These are phyloP conservation scores for Ceratorhiza oryzae-sativae DNA, from an alignment of 1,284 basidiomycete species.

Conservation along the genomic window DNA sequence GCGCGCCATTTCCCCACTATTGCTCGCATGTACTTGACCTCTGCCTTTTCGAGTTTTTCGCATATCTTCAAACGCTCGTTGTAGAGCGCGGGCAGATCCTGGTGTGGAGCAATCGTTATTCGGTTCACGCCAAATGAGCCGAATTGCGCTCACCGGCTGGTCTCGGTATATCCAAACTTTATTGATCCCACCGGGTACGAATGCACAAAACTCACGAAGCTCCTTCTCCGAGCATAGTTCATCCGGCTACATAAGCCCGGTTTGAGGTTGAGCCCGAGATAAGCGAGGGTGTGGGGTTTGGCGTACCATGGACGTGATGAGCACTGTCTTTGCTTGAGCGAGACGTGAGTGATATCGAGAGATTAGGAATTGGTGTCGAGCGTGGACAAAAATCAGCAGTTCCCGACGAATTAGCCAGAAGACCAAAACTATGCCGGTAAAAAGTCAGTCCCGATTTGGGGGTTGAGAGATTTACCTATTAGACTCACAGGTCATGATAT, in stretches of 20 bases:
- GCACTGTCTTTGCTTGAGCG: conserved; percentile 86
- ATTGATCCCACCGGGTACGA: conserved; percentile 84
- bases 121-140: conserved; percentile 44
- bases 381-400: conserved; percentile 79
- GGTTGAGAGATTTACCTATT: background rate
- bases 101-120: conserved; percentile 63
- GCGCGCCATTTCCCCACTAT: conserved; percentile 71
- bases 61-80: conserved; percentile 78
- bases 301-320: conserved; percentile 65
- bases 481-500: conserved; percentile 74
- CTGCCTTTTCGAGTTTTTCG: conserved; percentile 84
- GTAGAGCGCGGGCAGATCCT: conserved; percentile 83
- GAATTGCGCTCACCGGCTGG: conserved; percentile 35
- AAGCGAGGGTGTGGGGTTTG: conserved; percentile 44
- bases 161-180: conserved; percentile 89
- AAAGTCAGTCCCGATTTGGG: conserved; percentile 22
- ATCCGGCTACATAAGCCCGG: background rate
- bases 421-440: conserved; percentile 71
- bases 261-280: conserved; percentile 43
- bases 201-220: conserved; percentile 70
- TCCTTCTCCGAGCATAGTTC: conserved; percentile 58
- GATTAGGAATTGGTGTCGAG: conserved; percentile 86
- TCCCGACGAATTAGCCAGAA: conserved; percentile 82
- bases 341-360: conserved; percentile 72
- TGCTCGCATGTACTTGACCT: conserved; percentile 75